Evolutionary conservation across 1,284 basidiomycete genomes (phyloP).

Genomic region (Pterulicium gracile): DNA sequence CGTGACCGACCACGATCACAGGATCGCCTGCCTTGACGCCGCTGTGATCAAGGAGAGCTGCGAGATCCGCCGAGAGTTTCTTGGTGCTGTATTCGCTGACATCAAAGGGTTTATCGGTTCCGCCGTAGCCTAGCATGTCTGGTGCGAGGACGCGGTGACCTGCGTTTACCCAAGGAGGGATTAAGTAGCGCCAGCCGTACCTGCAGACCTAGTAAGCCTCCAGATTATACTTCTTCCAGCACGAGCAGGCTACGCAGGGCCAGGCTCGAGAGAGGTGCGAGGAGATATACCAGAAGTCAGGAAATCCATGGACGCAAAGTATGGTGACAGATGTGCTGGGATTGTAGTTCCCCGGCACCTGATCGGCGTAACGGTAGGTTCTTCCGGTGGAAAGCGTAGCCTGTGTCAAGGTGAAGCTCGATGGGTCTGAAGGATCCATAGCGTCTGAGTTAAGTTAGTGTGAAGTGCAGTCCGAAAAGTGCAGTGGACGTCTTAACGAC

Average conservation of each 20-base stretch:
- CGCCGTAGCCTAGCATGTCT: slow-evolving; percentile 66
- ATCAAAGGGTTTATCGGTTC: slow-evolving; percentile 49
- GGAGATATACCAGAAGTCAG: slow-evolving; percentile 44
- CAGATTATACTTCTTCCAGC: background rate
- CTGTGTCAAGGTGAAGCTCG: slow-evolving; percentile 40
- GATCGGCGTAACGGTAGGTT: slow-evolving; percentile 59
- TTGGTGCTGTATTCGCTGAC: slow-evolving; percentile 46
- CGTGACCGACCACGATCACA: slow-evolving; percentile 57
- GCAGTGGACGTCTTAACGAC: no score
- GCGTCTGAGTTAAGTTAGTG: no score
- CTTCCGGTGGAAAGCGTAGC: slow-evolving; percentile 43
- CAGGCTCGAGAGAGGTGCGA: background rate
- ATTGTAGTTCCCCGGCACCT: slow-evolving; percentile 34
- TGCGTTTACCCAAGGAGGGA: slow-evolving; percentile 47
- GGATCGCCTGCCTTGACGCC: slow-evolving; percentile 40
- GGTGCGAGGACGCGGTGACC: slow-evolving; percentile 62
- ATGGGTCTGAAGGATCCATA: slow-evolving; percentile 40
- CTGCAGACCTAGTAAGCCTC: slow-evolving; percentile 18
- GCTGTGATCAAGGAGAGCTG: slow-evolving; percentile 48
- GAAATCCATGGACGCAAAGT: slow-evolving; percentile 67
- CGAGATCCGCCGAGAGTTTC: slow-evolving; percentile 47
- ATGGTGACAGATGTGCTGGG: slow-evolving; percentile 33
- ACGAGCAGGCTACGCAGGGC: slow-evolving; percentile 1
- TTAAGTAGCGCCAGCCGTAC: slow-evolving; percentile 65
- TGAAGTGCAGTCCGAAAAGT: no score